Base-by-base conservation (phyloP, 345 rosid species). In the Geranium brycei region DNA sequence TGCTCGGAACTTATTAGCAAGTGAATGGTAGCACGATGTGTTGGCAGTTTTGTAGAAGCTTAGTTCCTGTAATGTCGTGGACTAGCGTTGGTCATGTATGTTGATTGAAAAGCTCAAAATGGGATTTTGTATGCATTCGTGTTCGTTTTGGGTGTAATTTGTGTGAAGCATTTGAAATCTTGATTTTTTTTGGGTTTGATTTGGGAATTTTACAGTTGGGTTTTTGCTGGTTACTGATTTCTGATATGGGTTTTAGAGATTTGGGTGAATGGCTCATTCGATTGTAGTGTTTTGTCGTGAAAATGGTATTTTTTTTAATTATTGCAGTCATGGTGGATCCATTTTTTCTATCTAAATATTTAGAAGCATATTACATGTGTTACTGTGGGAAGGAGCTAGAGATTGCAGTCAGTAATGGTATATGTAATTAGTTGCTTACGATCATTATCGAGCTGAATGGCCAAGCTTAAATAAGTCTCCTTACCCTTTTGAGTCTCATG, bases 131-230 rank as follows among this genome's bases (percentile, higher is more conserved):
- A 23, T 1, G 28, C 28, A 23, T 23, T 23, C 28, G 28, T 23
- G 28, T 23, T 23, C 28, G 28, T 23, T 23, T 23, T 23, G 1
- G 28, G 28, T 23, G 28, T n/a, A 17, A 51, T 70, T 16, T 16
- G 60, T 35, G 10, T 57, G 73, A 35, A 63, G 57, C 62, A 55
- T 61, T 28, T 63, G 19, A 19, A 62, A 57, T 23, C 66, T 72
- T 63, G 41, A 7, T 35, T 35, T 35, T 35, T 35, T n/a, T n/a
- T n/a, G n/a, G 41, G 41, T 0, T 35, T 35, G 19, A 31, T 57
- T 30, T 57, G 60, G 60, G 51, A 59, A 67, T 72, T 69, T 15
- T 40, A 15, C 58, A 64, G 30, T 63, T 68, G 71, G 77, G 67
- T 63, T 16, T 14, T 72, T 30, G 31, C 38, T 38, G 31, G 16